Evolutionary conservation across 2,329 filamentous ascomycete species (phyloP), one percentile per base, ranked within the genome.

Genomic region (Nemania sp.): DNA sequence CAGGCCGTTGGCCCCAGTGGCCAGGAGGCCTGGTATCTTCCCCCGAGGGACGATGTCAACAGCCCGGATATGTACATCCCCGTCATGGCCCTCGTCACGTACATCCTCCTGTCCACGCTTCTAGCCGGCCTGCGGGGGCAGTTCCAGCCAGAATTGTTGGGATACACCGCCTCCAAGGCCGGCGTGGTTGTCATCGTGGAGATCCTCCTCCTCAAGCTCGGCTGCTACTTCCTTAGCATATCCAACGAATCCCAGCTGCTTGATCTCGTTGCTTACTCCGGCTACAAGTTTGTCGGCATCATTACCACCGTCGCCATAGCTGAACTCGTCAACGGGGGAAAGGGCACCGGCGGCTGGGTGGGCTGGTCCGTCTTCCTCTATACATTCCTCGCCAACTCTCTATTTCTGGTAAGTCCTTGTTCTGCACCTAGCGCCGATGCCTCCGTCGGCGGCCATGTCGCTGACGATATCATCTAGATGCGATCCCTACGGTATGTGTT

Each of bases 221-320:
- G 93, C 47, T 95, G 90, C 72, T 99, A 97, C 69, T 85, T 99
- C 49, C 76, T 99, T 45, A 91, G 85, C 74, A 97, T 99, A 72
- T 95, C 86, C 64, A 96, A 94, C 70, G 90, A 96, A 63, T 94
- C 89, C 14, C 94, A 97, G 70, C 82, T 97, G 47, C 83, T 97
- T 54, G 94, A 99, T 66, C 75, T 99, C 45, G 88, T 99, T 49
- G 95, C 95, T 5, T 99, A 99, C 75, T 93, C 89, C 2, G 95
- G 95, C 17, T 99, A 99, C 77, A 99, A 99, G 73, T 99, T 99
- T 68, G 93, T 99, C 23, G 94, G 93, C 26, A 91, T 97, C 63
- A 99, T 99, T 57, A 81, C 90, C 44, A 97, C 92, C 0, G 84
- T 97, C 58, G 81, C 89, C 11, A 75, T 93, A 15, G 86, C 90